A percentile compares a stretch with the other conserved stretches of the same genome.
Evolutionary conservation across 345 rosid genomes (phyloP).

Genomic region (Rhodamnia rubescens): DNA sequence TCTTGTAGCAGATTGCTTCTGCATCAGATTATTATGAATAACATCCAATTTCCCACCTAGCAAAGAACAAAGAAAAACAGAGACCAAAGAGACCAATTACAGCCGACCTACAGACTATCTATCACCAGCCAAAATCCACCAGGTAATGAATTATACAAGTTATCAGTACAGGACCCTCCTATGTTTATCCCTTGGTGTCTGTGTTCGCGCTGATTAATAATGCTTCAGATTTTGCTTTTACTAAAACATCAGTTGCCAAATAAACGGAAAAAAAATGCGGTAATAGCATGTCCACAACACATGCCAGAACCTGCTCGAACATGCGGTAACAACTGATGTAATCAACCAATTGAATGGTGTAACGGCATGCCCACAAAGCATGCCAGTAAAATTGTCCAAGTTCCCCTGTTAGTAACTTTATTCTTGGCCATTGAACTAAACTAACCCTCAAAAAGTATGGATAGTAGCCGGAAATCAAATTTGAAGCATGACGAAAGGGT

Average conservation of each 20-base stretch:
- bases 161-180: not conserved
- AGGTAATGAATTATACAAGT: not conserved
- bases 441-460: not conserved
- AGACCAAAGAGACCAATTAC: not conserved
- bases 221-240: not conserved
- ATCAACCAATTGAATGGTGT: not conserved
- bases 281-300: not conserved
- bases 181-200: not conserved
- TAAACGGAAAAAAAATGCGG: not conserved
- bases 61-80: not conserved
- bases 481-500: not conserved
- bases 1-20: not conserved
- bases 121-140: not conserved
- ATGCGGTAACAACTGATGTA: not conserved
- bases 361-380: not conserved
- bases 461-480: constrained; percentile 2
- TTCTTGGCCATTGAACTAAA: not conserved
- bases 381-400: not conserved
- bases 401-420: not conserved
- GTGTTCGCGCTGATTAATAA: not conserved
- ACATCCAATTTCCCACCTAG: not conserved
- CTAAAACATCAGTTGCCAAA: not conserved
- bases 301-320: not conserved
- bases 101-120: not conserved
- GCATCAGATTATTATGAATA: not conserved